These are phyloP conservation scores for Tilletiaria anomala DNA, from an alignment of 1,284 basidiomycete genomes.

Conservation along the genomic window DNA sequence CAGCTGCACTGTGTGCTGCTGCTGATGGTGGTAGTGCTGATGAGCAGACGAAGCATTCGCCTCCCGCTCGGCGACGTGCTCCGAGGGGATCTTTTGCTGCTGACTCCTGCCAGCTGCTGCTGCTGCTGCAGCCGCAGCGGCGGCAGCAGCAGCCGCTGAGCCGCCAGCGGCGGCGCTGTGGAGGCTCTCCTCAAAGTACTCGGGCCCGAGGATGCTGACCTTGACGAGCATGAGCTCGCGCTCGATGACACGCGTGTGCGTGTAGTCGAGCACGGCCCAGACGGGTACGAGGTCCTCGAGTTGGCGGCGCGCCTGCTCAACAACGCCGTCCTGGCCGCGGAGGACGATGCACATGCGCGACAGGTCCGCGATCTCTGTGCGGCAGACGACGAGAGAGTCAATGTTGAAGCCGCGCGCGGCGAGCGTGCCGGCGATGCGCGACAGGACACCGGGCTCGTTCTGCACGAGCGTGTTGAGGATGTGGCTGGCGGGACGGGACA, in stretches of 20 bases:
- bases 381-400: conserved; percentile 95
- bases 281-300: conserved; percentile 35
- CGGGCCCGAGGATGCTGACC: conserved; percentile 82
- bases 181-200: conserved; percentile 59
- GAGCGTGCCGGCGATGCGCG: conserved; percentile 84
- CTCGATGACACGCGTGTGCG: conserved; percentile 51
- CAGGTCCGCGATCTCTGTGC: conserved; percentile 91
- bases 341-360: conserved; percentile 97
- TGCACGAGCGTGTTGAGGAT: conserved; percentile 96
- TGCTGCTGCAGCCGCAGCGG: neutral
- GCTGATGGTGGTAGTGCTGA: conserved; percentile 4
- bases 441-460: conserved; percentile 96
- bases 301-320: conserved; percentile 59
- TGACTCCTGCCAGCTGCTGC: neutral
- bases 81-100: conserved; percentile 13
- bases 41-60: conserved; percentile 1
- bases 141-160: neutral
- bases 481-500: conserved; percentile 50
- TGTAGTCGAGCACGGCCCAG: conserved; percentile 40
- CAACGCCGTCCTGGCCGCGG: conserved; percentile 88
- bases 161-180: neutral
- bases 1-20: conserved; percentile 45
- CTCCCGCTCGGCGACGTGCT: conserved; percentile 23
- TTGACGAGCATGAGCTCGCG: conserved; percentile 79
- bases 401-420: conserved; percentile 95